Evolutionary conservation across 352 stramenopile species (phyloP), one percentile per base, ranked within the genome.

Genomic region (Globisporangium viniferum): DNA sequence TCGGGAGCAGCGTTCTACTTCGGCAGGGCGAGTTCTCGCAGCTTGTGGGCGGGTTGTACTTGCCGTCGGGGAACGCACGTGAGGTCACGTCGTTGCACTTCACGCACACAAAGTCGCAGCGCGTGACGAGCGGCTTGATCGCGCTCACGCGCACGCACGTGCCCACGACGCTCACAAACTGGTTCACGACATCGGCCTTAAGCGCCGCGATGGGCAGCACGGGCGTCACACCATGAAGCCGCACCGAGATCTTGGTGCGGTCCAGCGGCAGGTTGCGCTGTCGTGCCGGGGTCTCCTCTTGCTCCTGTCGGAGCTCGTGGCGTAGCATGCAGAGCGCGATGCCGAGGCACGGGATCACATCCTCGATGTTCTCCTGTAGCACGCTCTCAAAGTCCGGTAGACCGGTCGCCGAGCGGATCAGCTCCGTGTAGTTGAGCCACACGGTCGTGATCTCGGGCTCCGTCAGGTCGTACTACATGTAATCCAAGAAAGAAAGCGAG

Each of bases 41-140:
- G 18, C 69, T 57, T 14, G 71, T 73, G 3, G 90, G 90, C 18
- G 86, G 82, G 27, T 80, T 72, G 70, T 88, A 97, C 56, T 96
- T 95, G 49, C 90, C 90, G 64, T 97, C 89, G 1, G 79, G 76
- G 60, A 97, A 96, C 22, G 77, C 75, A 48, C 74, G 69, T 29
- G 79, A 82, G 36, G 87, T 94, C 14, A 86, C 78, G 60, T 88
- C 77, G 51, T 84, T 83, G 71, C 91, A 97, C 59, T 91, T 91
- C 58, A 74, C 74, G 62, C 91, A 97, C 36, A 88, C 75, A 81
- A 97, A 97, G 67, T 94, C 86, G 68, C 91, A 96, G 44, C 84
- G 84, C 57, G 80, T 90, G 58, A 96, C 90, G 59, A 96, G 72
- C 8, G 89, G 90, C 60, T 92, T 91, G 65, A 96, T 93, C 9